Conservation (phyloP, 768 basidiomycete genomes). For the Suillus plorans region DNA sequence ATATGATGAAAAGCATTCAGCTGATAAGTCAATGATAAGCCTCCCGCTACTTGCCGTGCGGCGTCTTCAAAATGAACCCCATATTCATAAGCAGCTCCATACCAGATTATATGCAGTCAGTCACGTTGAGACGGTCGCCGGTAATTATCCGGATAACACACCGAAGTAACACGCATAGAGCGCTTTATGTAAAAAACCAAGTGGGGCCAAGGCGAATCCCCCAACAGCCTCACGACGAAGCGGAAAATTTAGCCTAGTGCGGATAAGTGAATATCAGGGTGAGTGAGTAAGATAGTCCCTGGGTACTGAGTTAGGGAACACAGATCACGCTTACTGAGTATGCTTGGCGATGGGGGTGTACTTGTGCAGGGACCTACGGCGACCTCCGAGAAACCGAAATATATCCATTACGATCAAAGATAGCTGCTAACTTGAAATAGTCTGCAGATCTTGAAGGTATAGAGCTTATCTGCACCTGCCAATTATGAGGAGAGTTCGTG, state of each 20-base stretch:
- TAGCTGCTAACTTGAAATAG: not conserved
- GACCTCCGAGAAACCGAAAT: not conserved
- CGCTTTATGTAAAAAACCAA: not conserved
- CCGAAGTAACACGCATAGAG: not conserved
- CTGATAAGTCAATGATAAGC: not conserved
- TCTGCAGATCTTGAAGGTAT: not conserved
- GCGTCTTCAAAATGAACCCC: not conserved
- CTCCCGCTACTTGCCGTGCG: not conserved
- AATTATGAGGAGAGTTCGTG: not conserved
- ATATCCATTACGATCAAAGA: not conserved
- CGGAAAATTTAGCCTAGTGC: not conserved
- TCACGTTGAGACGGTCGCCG: not conserved
- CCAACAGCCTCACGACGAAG: not conserved
- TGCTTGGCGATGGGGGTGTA: not conserved
- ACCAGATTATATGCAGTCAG: too few species aligned
- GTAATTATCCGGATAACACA: constrained; percentile 3
- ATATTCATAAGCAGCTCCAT: not conserved
- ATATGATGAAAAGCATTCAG: not conserved
- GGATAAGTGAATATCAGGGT: not conserved
- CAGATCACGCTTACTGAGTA: not conserved
- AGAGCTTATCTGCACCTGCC: not conserved
- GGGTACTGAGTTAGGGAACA: not conserved
- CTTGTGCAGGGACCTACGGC: not conserved
- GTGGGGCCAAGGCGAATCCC: not conserved
- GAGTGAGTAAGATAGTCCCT: constrained; percentile 1